Evolutionary conservation across 495 filamentous ascomycete species (phyloP).

Genomic region (Penicillium turbatum): DNA sequence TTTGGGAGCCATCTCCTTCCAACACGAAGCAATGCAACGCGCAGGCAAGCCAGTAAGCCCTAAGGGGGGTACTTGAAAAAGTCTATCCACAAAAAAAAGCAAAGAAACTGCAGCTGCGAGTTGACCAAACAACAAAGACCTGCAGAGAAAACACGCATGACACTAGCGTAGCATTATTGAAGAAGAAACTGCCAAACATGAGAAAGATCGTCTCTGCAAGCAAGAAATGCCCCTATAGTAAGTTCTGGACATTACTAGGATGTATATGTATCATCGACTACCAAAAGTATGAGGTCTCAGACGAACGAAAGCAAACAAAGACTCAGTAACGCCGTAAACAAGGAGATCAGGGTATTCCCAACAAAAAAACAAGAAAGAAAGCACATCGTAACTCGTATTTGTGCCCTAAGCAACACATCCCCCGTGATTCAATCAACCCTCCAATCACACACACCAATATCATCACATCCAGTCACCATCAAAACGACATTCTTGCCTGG

Average conservation of each 20-base stretch:
- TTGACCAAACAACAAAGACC: neutral
- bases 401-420: neutral
- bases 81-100: neutral
- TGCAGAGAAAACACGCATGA: neutral
- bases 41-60: neutral
- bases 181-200: neutral
- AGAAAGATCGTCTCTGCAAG: neutral
- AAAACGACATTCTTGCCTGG: constrained; percentile 32
- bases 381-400: neutral
- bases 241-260: neutral
- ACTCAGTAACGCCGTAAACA: neutral
- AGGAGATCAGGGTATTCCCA: neutral
- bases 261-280: no score
- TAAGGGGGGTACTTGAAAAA: neutral
- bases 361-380: neutral
- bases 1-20: neutral
- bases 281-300: neutral
- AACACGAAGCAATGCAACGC: neutral
- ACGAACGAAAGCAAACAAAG: neutral
- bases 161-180: neutral
- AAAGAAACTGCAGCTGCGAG: neutral
- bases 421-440: neutral
- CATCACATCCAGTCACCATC: constrained; percentile 32
- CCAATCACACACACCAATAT: constrained; percentile 7
- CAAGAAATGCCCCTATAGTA: neutral